Conservation (phyloP, 306 rosid species). For the Oxytropis ochrocephala region DNA sequence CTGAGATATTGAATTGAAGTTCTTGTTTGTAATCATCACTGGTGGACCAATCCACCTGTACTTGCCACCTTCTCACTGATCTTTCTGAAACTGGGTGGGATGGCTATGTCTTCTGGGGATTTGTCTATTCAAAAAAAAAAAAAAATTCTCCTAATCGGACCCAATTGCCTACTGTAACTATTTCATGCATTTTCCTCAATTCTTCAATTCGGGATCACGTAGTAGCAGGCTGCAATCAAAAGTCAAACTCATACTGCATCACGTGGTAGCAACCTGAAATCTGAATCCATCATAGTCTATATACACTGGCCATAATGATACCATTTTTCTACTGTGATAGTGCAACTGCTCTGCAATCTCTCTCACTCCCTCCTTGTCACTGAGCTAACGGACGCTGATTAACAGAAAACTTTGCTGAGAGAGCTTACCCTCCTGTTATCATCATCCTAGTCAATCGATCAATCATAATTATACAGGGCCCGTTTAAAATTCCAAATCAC, state of each 20-base stretch:
- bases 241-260: too few relatives aligned
- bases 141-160: too few relatives aligned
- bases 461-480: not conserved
- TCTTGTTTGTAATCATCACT: not conserved
- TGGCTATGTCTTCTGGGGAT: not conserved
- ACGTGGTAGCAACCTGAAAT: too few relatives aligned
- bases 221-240: too few relatives aligned
- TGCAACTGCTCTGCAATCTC: not conserved
- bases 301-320: not conserved
- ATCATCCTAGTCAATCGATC: constrained; percentile 9
- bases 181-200: too few relatives aligned
- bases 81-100: not conserved
- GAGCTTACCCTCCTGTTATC: not conserved
- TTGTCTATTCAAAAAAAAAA: not conserved
- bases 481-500: not conserved
- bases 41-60: constrained; percentile 14
- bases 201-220: too few relatives aligned
- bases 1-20: not conserved
- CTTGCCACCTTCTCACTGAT: not conserved
- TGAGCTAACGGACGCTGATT: not conserved
- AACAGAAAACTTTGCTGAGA: not conserved
- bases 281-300: not conserved
- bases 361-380: not conserved
- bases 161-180: too few relatives aligned
- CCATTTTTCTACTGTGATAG: not conserved